Base-by-base conservation (phyloP, 495 filamentous ascomycete genomes). In the Penicillium canescens region DNA sequence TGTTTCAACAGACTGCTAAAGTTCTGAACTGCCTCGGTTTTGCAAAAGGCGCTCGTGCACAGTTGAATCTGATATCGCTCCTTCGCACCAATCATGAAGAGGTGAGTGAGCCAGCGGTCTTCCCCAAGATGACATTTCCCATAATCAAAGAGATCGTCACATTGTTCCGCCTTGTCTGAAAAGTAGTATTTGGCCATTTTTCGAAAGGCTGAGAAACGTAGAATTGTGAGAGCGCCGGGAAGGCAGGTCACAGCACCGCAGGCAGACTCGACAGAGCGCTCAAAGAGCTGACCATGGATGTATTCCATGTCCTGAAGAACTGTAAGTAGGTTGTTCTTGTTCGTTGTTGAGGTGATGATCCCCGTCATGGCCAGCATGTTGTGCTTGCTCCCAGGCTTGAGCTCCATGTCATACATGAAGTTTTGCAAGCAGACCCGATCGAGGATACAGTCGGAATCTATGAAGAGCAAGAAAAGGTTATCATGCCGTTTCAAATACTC, bases 141-240 rank as follows among this genome's bases (percentile, higher is more conserved):
- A 57, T 89, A 98, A 66, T 98, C 94, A 66, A 98, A 98, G 16
- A 98, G 79, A 73, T 98, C 94, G 37, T 96, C 90, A 62, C 91
- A 96, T 66, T 96, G 89, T 68, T 96, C 94, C 13, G 91, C 91
- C 65, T 97, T 96, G 72, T 98, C 94, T 12, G 94, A 91, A 65
- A 98, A 98, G 74, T 98, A 98, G 73, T 96, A 96, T 66, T 96
- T 96, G 57, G 94, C 91, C 92, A 98, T 96, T 60, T 89, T 87
- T 52, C 94, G 82, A 72, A 98, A 98, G 13, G 94, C 93, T 10
- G 94, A 98, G 70, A 97, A 96, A 42, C 94, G 89, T 16, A 98
- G 74, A 71, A 97, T 96, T 4, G 94, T 98, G 46, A 98, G 76
- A 12, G 94, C 94, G 4, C 94, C 94, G 5, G 94, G 94, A 35